Percentiles rank a stretch among this genome's conserved stretches.
Conservation (phyloP, 352 stramenopile genomes). For the Phytophthora brassicae region DNA sequence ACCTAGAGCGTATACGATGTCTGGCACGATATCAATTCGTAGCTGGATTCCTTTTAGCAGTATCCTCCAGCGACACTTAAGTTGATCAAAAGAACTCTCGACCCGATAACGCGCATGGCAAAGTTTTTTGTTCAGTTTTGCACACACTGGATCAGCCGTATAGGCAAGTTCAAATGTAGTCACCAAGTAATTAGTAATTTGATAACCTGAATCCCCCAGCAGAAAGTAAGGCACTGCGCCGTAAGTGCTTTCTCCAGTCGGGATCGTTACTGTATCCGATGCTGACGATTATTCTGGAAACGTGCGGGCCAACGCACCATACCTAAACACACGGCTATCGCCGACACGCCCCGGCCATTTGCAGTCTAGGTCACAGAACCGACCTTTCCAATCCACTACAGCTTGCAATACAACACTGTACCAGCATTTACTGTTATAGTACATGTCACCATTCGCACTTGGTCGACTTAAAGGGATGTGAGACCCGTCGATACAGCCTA, state of each 20-base stretch:
- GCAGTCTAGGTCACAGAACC: too few relatives aligned
- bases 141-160: too few relatives aligned
- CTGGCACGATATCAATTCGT: too few relatives aligned
- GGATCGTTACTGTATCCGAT: not conserved
- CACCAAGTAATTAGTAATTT: not conserved
- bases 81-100: not conserved
- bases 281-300: not conserved
- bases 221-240: not conserved
- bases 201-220: conserved; percentile 1
- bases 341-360: too few relatives aligned
- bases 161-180: too few relatives aligned
- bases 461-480: conserved; percentile 1
- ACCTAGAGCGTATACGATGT: too few relatives aligned
- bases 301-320: not conserved
- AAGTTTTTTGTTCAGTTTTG: not conserved
- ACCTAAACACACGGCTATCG: too few relatives aligned
- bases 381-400: too few relatives aligned
- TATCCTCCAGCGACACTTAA: not conserved
- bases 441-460: not conserved
- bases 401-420: too few relatives aligned
- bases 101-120: conserved; percentile 1
- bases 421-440: too few relatives aligned
- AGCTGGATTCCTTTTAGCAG: too few relatives aligned
- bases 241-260: not conserved
- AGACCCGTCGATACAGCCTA: conserved; percentile 3